Evolutionary conservation across 2,329 filamentous ascomycete species (phyloP), one percentile per base, ranked within the genome.

Genomic region (Alternaria novae-zelandiae): DNA sequence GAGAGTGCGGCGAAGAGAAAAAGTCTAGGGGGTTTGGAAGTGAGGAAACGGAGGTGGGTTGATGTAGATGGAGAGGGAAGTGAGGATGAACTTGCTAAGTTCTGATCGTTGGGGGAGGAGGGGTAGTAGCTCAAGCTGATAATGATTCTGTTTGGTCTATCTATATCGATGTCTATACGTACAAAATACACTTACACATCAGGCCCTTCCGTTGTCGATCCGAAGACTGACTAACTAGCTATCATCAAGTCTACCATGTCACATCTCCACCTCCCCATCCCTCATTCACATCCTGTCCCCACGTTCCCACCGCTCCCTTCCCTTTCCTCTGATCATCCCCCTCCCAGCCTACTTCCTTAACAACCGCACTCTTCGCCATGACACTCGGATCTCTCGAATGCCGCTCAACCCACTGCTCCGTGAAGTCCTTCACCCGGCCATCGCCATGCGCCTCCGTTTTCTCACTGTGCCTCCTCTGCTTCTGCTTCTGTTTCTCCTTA

Each of bases 61-160:
- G 36, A 49, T 46, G 23, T 23, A 1, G 53, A 28, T 57, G 49
- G 20, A 2, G 63, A 68, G 8, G 57, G 13, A 21, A 73, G 72
- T 58, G 72, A 68, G 30, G 76, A 78, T 73, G 75, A 77, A 50
- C 65, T 78, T 20, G 71, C 68, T 44, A 28, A 58, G 21, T 53
- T 13, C 15, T 10, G 21, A n/a, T 5, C 20, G 54, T 9, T 11
- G 21, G 11, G 15, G 11, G n/a, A 15, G 23, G 23, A 25, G 21
- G 26, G 15, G 15, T 17, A 10, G 6, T 23, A 15, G 54, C 12
- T 10, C 26, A 1, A 23, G 26, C n/a, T 32, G 15, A 9, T 17
- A 26, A 17, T 17, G n/a, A 15, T 17, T 2, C 4, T 32, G 25
- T n/a, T 15, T 49, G 30, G 13, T 20, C n/a, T 28, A 13, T 45